phyloP scores from a whole-genome alignment of 352 stramenopile species.

The Pythium grandisporangium region DNA sequence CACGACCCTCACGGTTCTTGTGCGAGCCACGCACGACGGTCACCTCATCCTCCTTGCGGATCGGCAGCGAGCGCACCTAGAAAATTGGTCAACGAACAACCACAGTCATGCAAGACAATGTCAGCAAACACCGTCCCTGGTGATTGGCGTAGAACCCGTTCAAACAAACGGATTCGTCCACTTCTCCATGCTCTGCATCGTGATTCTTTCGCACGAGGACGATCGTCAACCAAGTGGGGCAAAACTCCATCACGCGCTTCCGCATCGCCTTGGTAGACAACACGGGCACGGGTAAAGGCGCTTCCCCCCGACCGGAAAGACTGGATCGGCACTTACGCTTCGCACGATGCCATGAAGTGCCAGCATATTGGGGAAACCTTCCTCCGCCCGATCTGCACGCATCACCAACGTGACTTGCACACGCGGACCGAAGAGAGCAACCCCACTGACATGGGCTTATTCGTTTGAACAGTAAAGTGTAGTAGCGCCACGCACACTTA shows the following conservation, averaged over 20 bases:
- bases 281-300: too few species aligned
- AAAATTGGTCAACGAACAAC: slow-evolving; percentile 5
- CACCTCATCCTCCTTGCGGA: slow-evolving; percentile 99
- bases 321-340: slow-evolving; percentile 70
- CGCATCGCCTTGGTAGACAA: too few species aligned
- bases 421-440: neutral
- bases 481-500: slow-evolving; percentile 16
- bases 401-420: too few species aligned
- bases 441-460: slow-evolving; percentile 83
- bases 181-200: too few species aligned
- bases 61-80: slow-evolving; percentile 95
- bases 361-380: slow-evolving; percentile 17
- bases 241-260: too few species aligned
- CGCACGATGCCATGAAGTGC: slow-evolving; percentile 87
- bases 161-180: too few species aligned
- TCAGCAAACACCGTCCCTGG: too few species aligned
- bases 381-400: too few species aligned
- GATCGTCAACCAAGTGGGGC: too few species aligned
- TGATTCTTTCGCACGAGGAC: too few species aligned
- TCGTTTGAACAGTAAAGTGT: slow-evolving; percentile 81
- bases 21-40: slow-evolving; percentile 95
- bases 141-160: too few species aligned
- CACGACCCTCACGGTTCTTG: slow-evolving; percentile 98
- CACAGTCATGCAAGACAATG: slow-evolving; percentile 3
- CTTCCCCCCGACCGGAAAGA: too few species aligned